Conservation (phyloP, 352 stramenopile genomes). For the Pythium plurisporium region DNA sequence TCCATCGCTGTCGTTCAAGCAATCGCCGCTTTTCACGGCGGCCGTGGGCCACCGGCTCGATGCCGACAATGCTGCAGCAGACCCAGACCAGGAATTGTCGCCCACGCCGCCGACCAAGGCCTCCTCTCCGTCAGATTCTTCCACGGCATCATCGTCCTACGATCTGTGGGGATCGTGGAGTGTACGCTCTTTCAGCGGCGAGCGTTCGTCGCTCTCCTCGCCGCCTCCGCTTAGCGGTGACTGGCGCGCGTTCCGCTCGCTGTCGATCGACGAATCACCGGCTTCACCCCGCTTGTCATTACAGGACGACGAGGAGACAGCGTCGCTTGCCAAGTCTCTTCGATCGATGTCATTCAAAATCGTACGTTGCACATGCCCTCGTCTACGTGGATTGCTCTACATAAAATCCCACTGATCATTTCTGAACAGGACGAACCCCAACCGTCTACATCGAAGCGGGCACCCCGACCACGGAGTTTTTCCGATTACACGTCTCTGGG, state of each 20-base stretch:
- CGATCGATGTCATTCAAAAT: no score
- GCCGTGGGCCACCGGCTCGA: background rate
- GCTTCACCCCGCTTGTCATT: conserved; percentile 17
- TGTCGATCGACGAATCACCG: conserved; percentile 33
- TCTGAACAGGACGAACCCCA: conserved; percentile 4
- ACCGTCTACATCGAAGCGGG: conserved; percentile 4
- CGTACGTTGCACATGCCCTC: no score
- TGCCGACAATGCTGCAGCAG: background rate
- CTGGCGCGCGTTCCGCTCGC: conserved; percentile 33
- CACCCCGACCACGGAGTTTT: conserved; percentile 45
- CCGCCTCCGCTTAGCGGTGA: conserved; percentile 13
- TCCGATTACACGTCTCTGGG: conserved; percentile 60
- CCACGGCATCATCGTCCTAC: conserved; percentile 11
- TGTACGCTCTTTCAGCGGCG: conserved; percentile 27
- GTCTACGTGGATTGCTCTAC: no score
- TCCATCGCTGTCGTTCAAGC: background rate
- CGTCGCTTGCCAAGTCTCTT: conserved; percentile 47
- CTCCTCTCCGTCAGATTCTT: background rate
- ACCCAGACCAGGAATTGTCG: conserved; percentile 28
- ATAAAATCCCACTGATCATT: background rate
- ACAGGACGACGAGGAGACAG: conserved; percentile 17
- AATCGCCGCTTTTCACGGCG: background rate
- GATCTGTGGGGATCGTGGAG: conserved; percentile 40
- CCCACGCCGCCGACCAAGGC: conserved; percentile 17
- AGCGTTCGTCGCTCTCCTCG: conserved; percentile 14